These are phyloP conservation scores for Leccinum angustisporum DNA, from an alignment of 1,284 basidiomycete species.

Conservation along the genomic window DNA sequence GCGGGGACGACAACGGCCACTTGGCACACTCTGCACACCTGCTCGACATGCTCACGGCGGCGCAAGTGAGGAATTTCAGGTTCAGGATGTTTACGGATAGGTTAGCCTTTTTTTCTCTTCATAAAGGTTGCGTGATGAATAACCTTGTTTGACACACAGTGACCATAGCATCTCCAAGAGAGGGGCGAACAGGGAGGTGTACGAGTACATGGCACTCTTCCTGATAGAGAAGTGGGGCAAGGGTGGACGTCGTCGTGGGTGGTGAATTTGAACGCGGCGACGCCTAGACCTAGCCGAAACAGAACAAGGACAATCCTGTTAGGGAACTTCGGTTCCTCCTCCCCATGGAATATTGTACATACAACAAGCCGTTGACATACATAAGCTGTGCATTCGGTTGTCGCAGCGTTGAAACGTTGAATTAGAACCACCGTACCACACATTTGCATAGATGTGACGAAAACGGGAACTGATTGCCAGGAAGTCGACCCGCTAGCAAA, in stretches of 20 bases:
- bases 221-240: slow-evolving; percentile 90
- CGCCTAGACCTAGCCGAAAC: background rate
- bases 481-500: background rate
- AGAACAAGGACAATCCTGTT: background rate
- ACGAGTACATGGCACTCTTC: slow-evolving; percentile 84
- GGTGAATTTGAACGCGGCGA: slow-evolving; percentile 34
- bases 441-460: background rate
- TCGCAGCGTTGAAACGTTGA: background rate
- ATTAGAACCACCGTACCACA: background rate
- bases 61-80: slow-evolving; percentile 73
- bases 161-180: slow-evolving; percentile 75
- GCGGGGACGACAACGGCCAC: slow-evolving; percentile 94
- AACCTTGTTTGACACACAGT: slow-evolving; percentile 40
- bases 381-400: slow-evolving; percentile 6
- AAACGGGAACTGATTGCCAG: background rate
- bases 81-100: slow-evolving; percentile 98
- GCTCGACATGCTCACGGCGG: slow-evolving; percentile 87
- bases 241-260: slow-evolving; percentile 64
- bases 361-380: background rate
- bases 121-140: slow-evolving; percentile 7
- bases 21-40: slow-evolving; percentile 88
- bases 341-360: background rate
- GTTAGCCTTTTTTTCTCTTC: slow-evolving; percentile 39
- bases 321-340: background rate
- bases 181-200: slow-evolving; percentile 82